These are phyloP conservation scores for Lachancea waltii DNA, from an alignment of 805 yeast species.

Conservation along the genomic window DNA sequence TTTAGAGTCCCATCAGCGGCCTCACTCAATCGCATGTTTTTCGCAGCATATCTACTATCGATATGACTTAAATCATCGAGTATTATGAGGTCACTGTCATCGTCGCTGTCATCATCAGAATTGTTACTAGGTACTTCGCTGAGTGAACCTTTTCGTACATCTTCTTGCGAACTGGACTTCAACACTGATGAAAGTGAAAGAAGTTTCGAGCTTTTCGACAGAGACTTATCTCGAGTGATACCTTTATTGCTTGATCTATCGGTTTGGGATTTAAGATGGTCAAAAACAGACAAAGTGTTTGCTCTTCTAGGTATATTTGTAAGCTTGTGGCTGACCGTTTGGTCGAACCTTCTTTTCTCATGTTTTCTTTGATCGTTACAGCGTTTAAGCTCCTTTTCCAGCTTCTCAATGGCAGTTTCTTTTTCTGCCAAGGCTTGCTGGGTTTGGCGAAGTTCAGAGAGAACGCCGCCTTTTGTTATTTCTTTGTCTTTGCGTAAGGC, in stretches of 20 bases:
- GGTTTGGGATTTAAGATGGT: constrained; percentile 12
- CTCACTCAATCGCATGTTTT: no score
- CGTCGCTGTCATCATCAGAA: constrained; percentile 5
- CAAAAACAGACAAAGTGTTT: constrained; percentile 14
- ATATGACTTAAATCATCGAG: no score
- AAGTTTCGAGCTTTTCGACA: constrained; percentile 20
- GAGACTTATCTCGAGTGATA: background rate
- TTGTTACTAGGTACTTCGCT: no score
- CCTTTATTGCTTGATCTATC: background rate
- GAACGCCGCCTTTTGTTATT: constrained; percentile 47
- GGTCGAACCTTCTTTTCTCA: constrained; percentile 19
- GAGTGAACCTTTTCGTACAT: no score
- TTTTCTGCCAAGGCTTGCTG: constrained; percentile 52
- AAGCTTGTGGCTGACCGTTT: constrained; percentile 15
- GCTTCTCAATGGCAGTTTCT: constrained; percentile 50
- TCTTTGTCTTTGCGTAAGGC: constrained; percentile 64
- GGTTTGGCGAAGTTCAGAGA: constrained; percentile 57
- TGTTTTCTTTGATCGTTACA: constrained; percentile 42
- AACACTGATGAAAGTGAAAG: constrained; percentile 15
- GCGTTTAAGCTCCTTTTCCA: constrained; percentile 54
- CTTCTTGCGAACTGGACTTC: no score
- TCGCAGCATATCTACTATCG: no score
- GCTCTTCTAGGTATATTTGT: constrained; percentile 10
- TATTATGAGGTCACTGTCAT: no score
- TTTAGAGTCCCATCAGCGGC: no score